Base-by-base conservation (phyloP, 2,329 filamentous ascomycete genomes). In the Chalaropsis ovoidea region DNA sequence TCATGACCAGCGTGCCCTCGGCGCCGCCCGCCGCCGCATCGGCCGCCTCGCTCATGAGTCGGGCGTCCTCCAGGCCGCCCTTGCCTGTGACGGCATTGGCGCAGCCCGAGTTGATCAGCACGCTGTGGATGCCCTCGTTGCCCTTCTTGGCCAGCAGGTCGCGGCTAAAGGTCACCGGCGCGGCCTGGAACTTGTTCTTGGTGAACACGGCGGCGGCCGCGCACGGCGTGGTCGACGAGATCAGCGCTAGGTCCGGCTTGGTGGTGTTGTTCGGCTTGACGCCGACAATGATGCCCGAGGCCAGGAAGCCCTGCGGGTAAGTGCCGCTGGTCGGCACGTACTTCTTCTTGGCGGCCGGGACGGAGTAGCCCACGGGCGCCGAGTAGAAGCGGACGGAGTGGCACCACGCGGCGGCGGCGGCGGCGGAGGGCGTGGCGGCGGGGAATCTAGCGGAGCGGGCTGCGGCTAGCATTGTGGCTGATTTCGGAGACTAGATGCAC, bases 121-220 rank as follows among this genome's bases (percentile, higher is more conserved):
- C 86, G 64, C 88, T 88, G 68, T 87, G 82, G 65, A 97, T 82
- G 0, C 88, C 89, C 13, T 81, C 75, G 67, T 90, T 88, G 61
- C 80, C 78, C 70, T 84, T 83, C 69, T 79, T 80, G 73, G 85
- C 80, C 43, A 96, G 77, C 68, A 92, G 83, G 66, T 87, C 81
- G 69, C 86, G 82, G 75, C 88, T 93, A 68, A 95, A 88, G 39
- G 89, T 90, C 56, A 99, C 93, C 4, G 94, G 94, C 11, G 94
- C 94, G 19, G 94, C 94, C 76, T 96, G 92, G 78, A 99, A 99
- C 76, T 93, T 92, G 79, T 99, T 99, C 76, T 91, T 95, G 65
- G 94, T 99, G 78, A 97, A 96, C 58, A 97, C 92, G 6, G 91
- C 94, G 0, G 92, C 90, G 10, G 88, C 92, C 6, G 89, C 82